A percentile compares a stretch with the other conserved stretches of the same genome.
These are phyloP conservation scores for Ceratopteris richardii DNA, from an alignment of 75 land plant species.

Conservation along the genomic window DNA sequence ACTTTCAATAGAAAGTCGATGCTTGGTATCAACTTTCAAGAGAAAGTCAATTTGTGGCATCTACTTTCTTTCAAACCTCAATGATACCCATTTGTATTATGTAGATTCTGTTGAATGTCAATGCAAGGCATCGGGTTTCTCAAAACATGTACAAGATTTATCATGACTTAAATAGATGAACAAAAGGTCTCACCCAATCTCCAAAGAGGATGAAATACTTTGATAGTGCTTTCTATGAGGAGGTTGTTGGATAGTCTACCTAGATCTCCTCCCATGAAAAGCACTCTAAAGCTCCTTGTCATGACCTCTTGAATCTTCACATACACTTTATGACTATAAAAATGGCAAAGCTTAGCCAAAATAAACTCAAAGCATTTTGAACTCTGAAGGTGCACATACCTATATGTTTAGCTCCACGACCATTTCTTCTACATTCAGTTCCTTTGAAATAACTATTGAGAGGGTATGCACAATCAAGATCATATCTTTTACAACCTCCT, in stretches of 20 bases:
- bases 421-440: not conserved
- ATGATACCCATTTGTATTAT: too few species aligned
- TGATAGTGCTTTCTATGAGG: not conserved
- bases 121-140: too few species aligned
- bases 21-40: too few species aligned
- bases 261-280: not conserved
- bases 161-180: too few species aligned
- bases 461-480: not conserved
- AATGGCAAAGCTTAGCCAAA: not conserved
- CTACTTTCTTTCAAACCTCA: too few species aligned
- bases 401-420: not conserved
- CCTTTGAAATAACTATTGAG: not conserved
- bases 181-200: too few species aligned
- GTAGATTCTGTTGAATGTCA: too few species aligned
- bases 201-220: too few species aligned
- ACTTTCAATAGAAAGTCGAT: too few species aligned
- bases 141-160: too few species aligned
- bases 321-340: not conserved
- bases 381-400: not conserved
- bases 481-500: not conserved
- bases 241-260: not conserved
- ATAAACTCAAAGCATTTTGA: not conserved
- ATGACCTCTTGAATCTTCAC: not conserved
- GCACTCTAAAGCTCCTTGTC: not conserved
- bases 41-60: too few species aligned